phyloP scores from a whole-genome alignment of 306 rosid genomes.

The Cicer pinnatifidum region DNA sequence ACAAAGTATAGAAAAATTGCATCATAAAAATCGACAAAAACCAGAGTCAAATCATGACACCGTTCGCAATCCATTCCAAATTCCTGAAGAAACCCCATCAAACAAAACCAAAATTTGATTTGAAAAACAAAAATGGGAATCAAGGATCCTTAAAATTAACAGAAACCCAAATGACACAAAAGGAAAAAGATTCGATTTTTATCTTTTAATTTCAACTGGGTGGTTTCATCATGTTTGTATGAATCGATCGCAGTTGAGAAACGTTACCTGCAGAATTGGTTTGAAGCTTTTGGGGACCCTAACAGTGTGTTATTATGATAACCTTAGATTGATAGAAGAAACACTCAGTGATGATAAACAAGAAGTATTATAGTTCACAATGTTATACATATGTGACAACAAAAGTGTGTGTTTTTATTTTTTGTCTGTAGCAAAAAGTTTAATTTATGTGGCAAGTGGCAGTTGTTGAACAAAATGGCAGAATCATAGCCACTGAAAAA shows the following conservation, averaged over 20 bases:
- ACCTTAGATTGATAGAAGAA: constrained; percentile 37
- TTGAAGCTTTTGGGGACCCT: constrained; percentile 23
- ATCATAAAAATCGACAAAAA: constrained; percentile 3
- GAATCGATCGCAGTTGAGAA: constrained; percentile 7
- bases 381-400: constrained; percentile 46
- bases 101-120: neutral
- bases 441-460: constrained; percentile 57
- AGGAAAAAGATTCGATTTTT: constrained; percentile 35
- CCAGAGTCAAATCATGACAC: constrained; percentile 20
- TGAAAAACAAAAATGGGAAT: neutral
- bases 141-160: constrained; percentile 12
- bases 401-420: constrained; percentile 14
- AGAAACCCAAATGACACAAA: constrained; percentile 37
- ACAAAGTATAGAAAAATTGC: constrained; percentile 20
- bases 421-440: constrained; percentile 37
- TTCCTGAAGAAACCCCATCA: constrained; percentile 29
- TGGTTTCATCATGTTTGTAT: neutral
- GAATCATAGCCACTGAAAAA: constrained; percentile 85
- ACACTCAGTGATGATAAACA: constrained; percentile 28
- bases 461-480: constrained; percentile 48
- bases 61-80: constrained; percentile 33
- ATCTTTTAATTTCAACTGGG: constrained; percentile 21
- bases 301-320: constrained; percentile 17
- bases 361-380: constrained; percentile 14
- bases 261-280: constrained; percentile 48